These are phyloP conservation scores for Termitomyces sp. DNA, from an alignment of 768 basidiomycete species.

Conservation along the genomic window DNA sequence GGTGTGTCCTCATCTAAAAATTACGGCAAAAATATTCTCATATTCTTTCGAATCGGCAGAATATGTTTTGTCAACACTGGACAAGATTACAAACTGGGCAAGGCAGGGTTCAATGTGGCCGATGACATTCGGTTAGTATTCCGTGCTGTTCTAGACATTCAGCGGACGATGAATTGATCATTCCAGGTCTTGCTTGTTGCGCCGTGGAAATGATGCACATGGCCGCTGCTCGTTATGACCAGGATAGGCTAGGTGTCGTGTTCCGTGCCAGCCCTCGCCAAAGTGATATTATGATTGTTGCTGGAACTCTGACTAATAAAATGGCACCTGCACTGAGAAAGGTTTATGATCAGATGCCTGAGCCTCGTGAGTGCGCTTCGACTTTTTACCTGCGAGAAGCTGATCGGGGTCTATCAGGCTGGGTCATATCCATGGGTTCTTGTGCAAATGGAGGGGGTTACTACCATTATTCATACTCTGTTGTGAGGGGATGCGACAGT, in stretches of 20 bases:
- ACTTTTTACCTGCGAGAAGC: constrained; percentile 1
- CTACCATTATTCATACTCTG: constrained; percentile 98
- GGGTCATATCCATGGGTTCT: constrained; percentile 99
- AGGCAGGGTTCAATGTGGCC: constrained; percentile 99
- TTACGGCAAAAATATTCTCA: neutral
- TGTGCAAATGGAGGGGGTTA: constrained; percentile 98
- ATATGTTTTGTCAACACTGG: constrained; percentile 93
- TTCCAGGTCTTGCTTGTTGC: constrained; percentile 89
- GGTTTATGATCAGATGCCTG: constrained; percentile 98
- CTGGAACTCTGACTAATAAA: constrained; percentile 98
- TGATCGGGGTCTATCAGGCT: constrained; percentile 43
- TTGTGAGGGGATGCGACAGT: constrained; percentile 98
- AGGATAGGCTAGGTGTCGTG: constrained; percentile 93
- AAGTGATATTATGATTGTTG: constrained; percentile 98
- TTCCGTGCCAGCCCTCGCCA: constrained; percentile 99
- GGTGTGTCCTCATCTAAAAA: constrained; percentile 40
- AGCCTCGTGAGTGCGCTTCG: constrained; percentile 61
- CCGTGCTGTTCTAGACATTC: neutral
- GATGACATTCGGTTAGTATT: constrained; percentile 82
- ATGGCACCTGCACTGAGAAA: constrained; percentile 98
- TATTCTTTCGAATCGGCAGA: constrained; percentile 40
- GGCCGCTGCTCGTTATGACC: constrained; percentile 98
- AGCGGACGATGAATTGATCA: constrained; percentile 1
- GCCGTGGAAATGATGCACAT: constrained; percentile 99
- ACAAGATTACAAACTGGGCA: constrained; percentile 97